Evolutionary conservation across 768 basidiomycete genomes (phyloP), one percentile per base, ranked within the genome.

Genomic region (Phlebiopsis gigantea): DNA sequence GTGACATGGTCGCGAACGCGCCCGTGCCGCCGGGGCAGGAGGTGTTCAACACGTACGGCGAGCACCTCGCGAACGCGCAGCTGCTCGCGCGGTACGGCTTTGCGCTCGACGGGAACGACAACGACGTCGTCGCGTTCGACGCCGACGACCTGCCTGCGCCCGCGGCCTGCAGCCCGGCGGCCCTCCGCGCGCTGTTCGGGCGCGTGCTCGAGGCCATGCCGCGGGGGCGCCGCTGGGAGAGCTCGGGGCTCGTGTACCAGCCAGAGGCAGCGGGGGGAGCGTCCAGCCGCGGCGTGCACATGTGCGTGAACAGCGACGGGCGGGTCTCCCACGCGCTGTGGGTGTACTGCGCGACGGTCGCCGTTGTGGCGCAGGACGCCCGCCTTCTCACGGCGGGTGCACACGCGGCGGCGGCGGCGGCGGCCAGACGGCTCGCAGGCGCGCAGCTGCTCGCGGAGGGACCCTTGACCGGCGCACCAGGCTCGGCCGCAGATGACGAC

Each of bases 1-100:
- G 68, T 56, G 77, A 79, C 22, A 75, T 79, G 69, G 71, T 75
- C 15, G 58, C 68, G 4, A 69, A 71, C 24, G 52, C 59, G 7
- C 55, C 59, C n/a, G 62, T 77, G 26, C 51, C 55, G 0, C 55
- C 66, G 0, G 64, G 62, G 21, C 59, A 62, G 1, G 73, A 77
- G 57, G 62, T 77, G 0, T 78, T 70, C 68, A 79, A 79, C 64
- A 72, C 73, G 19, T 79, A 79, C 62, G 65, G 66, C 45, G 59
- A 66, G 2, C 65, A 68, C 8, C 61, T 75, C 2, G 57, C 68
- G 6, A 78, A 78, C 63, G 71, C 73, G 14, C 57, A 71, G 26
- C 68, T 78, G 4, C 62, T 75, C 21, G 67, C 62, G 21, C 66
- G 71, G 8, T 78, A 78, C 62, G 76, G 76, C 5, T 78, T 78